Evolutionary conservation across 2,329 filamentous ascomycete genomes (phyloP).

Genomic region (Cladosporium sp.): DNA sequence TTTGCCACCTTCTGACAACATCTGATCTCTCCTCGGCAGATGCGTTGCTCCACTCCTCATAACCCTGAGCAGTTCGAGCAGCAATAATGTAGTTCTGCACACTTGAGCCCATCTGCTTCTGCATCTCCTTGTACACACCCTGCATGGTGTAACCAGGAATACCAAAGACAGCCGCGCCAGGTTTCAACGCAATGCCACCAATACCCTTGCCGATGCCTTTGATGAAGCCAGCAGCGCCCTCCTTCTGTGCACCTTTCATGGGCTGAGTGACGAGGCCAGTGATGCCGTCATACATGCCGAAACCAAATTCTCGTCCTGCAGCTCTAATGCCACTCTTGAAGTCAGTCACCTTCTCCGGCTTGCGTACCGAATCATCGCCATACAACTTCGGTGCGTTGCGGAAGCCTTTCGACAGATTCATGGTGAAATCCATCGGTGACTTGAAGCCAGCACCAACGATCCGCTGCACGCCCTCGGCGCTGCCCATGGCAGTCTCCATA

Average conservation of each 20-base stretch:
- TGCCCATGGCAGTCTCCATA: slow-evolving; percentile 28
- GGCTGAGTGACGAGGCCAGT: slow-evolving; percentile 73
- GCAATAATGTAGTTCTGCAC: slow-evolving; percentile 76
- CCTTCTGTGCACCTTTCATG: slow-evolving; percentile 58
- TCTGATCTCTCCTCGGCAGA: slow-evolving; percentile 58
- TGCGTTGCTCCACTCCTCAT: slow-evolving; percentile 57
- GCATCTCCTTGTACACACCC: slow-evolving; percentile 69
- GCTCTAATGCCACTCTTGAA: slow-evolving; percentile 71
- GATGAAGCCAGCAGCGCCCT: slow-evolving; percentile 60
- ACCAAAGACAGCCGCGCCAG: slow-evolving; percentile 57
- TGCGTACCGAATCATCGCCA: slow-evolving; percentile 75
- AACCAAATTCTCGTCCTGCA: slow-evolving; percentile 64
- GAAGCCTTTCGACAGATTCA: slow-evolving; percentile 79
- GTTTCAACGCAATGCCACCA: slow-evolving; percentile 70
- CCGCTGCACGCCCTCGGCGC: slow-evolving; percentile 33
- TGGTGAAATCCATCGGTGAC: slow-evolving; percentile 79
- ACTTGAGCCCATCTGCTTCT: slow-evolving; percentile 63
- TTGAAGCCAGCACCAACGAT: slow-evolving; percentile 50
- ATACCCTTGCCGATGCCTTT: slow-evolving; percentile 78
- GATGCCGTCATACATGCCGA: slow-evolving; percentile 71
- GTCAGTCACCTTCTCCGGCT: slow-evolving; percentile 73
- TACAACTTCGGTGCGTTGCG: slow-evolving; percentile 84
- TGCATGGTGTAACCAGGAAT: slow-evolving; percentile 71
- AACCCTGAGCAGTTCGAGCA: slow-evolving; percentile 70
- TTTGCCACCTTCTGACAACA: slow-evolving; percentile 64